Evolutionary conservation across 805 yeast genomes (phyloP), one percentile per base, ranked within the genome.

Genomic region (Saccharomycopsis vini): DNA sequence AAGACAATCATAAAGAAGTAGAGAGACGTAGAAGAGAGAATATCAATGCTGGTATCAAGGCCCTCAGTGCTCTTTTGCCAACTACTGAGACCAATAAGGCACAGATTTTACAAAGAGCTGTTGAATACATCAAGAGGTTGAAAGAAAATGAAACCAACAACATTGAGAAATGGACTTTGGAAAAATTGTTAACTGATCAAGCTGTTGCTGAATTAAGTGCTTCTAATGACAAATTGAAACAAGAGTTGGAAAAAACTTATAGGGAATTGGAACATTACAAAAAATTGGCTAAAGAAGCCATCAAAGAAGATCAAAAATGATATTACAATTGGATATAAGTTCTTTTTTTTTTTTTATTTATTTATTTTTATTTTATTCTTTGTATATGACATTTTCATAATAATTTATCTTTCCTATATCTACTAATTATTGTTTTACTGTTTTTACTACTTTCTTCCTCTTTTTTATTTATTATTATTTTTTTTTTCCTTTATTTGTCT

Each of bases 121-220:
- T 86, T 28, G 96, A 89, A 58, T 87, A 83, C 58, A 92, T 92
- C 60, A 79, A 81, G 62, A 76, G 89, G 63, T 73, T 92, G 59
- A 85, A 88, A 63, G 95, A 86, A 55, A 86, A 85, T 55, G 97
- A 89, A 63, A 80, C 77, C 62, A 79, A 82, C 56, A 84, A 85
- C 59, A 81, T 87, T 55, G 96, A 90, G 63, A 90, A 92, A 67
- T 86, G 95, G 86, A 89, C 97, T 4, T 71, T 90, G 57, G 97
- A 90, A 62, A 90, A 90, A 66, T 72, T 92, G 50, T 71, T 88
- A 51, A 81, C 90, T 30, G 97, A 89, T 61, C 97, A 90, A 64
- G 88, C 90, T 10, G 81, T 88, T 42, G 76, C 82, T 50, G 95
- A 89, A 62, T 72, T 90, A 53, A 75, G 84, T 42, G 79, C 84